Conservation (phyloP, 2,329 filamentous ascomycete genomes). For the Xylariales sp. region DNA sequence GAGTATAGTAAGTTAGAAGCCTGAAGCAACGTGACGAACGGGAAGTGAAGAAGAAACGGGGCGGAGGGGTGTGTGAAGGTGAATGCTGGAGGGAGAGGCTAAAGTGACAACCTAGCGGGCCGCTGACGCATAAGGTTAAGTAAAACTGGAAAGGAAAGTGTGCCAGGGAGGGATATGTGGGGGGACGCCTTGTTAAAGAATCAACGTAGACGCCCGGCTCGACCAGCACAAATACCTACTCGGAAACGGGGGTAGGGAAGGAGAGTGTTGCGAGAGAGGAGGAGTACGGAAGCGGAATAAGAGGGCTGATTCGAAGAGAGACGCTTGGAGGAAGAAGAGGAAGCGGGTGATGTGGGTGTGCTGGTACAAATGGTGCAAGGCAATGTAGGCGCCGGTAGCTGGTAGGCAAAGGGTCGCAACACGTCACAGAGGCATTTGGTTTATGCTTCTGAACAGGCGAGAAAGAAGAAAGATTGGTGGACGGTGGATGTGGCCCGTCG, state of each 20-base stretch:
- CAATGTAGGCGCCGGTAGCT: conserved; percentile 24
- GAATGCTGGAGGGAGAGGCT: conserved; percentile 8
- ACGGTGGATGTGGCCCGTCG: conserved; percentile 19
- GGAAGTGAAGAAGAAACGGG: conserved; percentile 18
- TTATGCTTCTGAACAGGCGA: conserved; percentile 23
- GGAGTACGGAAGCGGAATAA: conserved; percentile 8
- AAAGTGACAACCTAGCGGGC: conserved; percentile 23
- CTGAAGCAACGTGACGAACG: conserved; percentile 19
- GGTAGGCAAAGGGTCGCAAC: conserved; percentile 28
- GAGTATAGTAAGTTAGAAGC: conserved; percentile 35
- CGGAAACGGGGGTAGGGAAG: conserved; percentile 9
- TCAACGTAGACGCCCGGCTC: conserved; percentile 9
- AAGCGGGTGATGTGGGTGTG: conserved; percentile 21
- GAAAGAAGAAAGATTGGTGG: conserved; percentile 23
- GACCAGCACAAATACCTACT: conserved; percentile 2
- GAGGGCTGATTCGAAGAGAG: conserved; percentile 8
- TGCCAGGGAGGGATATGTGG: conserved; percentile 40
- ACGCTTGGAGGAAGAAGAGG: conserved; percentile 23
- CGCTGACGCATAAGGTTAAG: conserved; percentile 31
- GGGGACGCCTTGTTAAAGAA: conserved; percentile 28
- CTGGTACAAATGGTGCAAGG: conserved; percentile 25
- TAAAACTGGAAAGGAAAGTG: conserved; percentile 41
- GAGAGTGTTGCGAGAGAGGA: conserved; percentile 15
- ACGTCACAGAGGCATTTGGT: conserved; percentile 31
- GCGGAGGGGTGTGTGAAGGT: conserved; percentile 18